Evolutionary conservation across 306 rosid genomes (phyloP).

Genomic region (Malus asiatica): DNA sequence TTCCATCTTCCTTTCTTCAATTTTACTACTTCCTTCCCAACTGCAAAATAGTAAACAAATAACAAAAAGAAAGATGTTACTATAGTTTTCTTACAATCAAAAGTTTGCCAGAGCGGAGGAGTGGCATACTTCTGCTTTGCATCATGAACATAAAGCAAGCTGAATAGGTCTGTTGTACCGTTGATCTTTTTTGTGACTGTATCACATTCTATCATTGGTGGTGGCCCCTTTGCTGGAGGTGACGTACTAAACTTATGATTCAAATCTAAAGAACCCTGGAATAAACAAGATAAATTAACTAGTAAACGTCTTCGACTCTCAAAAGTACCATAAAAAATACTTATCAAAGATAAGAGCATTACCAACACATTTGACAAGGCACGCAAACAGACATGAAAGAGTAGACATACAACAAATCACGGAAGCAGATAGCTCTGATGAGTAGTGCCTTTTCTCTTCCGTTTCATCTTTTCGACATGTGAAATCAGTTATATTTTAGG

Average conservation of each 20-base stretch:
- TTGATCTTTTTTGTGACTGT: slow-evolving; percentile 16
- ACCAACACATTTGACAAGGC: neutral
- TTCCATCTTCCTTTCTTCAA: neutral
- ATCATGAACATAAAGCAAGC: slow-evolving; percentile 26
- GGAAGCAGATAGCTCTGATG: neutral
- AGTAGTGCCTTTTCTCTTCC: neutral
- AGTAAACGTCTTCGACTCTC: neutral
- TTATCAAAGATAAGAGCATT: neutral
- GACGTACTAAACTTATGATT: slow-evolving; percentile 6
- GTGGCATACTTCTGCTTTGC: slow-evolving; percentile 26
- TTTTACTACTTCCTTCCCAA: neutral
- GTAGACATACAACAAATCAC: neutral
- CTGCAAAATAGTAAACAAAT: neutral
- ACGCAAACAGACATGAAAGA: neutral
- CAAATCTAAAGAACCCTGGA: slow-evolving; percentile 48
- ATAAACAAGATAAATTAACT: neutral
- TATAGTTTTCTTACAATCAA: slow-evolving; percentile 54
- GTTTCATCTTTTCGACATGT: neutral
- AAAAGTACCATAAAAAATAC: neutral
- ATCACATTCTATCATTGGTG: slow-evolving; percentile 30
- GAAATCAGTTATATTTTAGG: neutral
- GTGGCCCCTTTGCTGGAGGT: slow-evolving; percentile 29
- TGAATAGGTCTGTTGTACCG: slow-evolving; percentile 32
- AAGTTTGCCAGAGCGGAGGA: slow-evolving; percentile 65
- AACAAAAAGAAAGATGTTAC: neutral